Conservation (phyloP, 257 asterid species). For the Hygrophila difformis region DNA sequence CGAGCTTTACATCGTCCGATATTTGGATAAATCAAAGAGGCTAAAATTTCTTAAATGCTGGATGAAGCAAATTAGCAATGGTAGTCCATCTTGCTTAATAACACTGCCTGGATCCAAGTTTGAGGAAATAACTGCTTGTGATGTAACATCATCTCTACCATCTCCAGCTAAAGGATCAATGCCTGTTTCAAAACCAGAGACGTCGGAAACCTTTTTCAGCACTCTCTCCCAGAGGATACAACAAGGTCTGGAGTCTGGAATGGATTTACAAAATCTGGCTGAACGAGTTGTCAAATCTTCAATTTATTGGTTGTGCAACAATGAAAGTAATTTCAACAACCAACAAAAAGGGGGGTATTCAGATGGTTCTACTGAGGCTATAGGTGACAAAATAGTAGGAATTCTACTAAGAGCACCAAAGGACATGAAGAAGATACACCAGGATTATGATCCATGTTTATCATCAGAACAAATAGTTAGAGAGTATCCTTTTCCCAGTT, state of each 20-base stretch:
- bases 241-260: slow-evolving; percentile 63
- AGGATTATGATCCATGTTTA: slow-evolving; percentile 27
- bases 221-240: slow-evolving; percentile 45
- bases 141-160: slow-evolving; percentile 28
- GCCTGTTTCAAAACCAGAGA: slow-evolving; percentile 32
- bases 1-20: slow-evolving; percentile 43
- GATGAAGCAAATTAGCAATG: slow-evolving; percentile 62
- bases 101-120: slow-evolving; percentile 24
- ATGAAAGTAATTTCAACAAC: slow-evolving; percentile 18
- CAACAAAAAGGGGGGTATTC: slow-evolving; percentile 20
- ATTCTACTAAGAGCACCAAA: slow-evolving; percentile 55
- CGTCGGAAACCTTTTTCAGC: slow-evolving; percentile 41
- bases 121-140: slow-evolving; percentile 24
- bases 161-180: slow-evolving; percentile 29
- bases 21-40: slow-evolving; percentile 49
- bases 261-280: slow-evolving; percentile 72
- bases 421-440: slow-evolving; percentile 57
- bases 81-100: slow-evolving; percentile 20
- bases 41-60: slow-evolving; percentile 84
- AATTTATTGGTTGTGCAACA: slow-evolving; percentile 33
- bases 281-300: slow-evolving; percentile 62
- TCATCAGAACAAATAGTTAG: slow-evolving; percentile 43
- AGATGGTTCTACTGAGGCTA: slow-evolving; percentile 27
- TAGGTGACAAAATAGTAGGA: slow-evolving; percentile 27
- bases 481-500: slow-evolving; percentile 62